Conservation (phyloP, 805 yeast species). For the Lipomyces orientalis region DNA sequence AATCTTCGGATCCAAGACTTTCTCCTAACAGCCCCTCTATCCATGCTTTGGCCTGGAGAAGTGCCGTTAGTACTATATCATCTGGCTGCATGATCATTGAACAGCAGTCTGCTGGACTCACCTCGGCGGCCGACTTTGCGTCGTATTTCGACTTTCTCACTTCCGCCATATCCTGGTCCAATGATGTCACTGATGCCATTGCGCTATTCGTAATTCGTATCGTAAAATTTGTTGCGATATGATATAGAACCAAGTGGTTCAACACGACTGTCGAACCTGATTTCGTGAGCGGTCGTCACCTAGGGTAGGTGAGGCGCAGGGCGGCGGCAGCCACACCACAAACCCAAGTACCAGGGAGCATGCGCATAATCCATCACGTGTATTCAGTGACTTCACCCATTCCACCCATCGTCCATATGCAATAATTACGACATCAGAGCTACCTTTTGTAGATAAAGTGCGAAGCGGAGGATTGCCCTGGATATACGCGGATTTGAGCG, state of each 20-base stretch:
- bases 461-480: background rate
- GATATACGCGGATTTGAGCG: background rate
- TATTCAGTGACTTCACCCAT: background rate
- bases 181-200: constrained; percentile 56
- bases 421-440: background rate
- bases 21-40: constrained; percentile 51
- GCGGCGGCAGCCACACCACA: background rate
- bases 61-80: background rate
- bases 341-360: background rate
- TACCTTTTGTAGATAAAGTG: background rate
- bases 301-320: background rate
- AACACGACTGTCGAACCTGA: background rate
- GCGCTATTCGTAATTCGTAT: background rate
- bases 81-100: background rate
- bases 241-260: too few relatives aligned
- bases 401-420: background rate
- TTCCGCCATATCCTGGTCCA: constrained; percentile 64
- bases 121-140: constrained; percentile 43
- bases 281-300: background rate
- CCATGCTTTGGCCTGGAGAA: constrained; percentile 54
- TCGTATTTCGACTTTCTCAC: constrained; percentile 62
- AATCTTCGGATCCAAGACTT: constrained; percentile 49
- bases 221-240: too few relatives aligned
- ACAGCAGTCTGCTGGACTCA: constrained; percentile 20
- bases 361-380: background rate